Base-by-base conservation (phyloP, 1,284 basidiomycete species). In the Ceratorhiza oryzae-sativae region DNA sequence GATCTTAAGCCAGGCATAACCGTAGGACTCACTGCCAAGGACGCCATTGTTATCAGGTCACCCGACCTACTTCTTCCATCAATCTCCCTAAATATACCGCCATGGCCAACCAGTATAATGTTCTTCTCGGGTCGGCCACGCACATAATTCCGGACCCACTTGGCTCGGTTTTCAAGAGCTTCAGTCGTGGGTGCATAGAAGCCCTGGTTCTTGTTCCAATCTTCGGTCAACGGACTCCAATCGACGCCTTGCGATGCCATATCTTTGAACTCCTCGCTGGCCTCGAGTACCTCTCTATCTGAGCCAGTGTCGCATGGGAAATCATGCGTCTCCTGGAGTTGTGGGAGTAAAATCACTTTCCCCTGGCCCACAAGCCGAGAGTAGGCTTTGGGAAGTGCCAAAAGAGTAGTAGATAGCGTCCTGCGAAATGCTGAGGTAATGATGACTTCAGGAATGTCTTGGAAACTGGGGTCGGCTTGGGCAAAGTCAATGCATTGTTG, bases 241-340 rank as follows among this genome's bases (percentile, higher is more conserved):
- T 70, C 65, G 1, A 70, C 9, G 27, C 65, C 61, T 23, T 63
- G 39, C 2, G 46, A 45, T 23, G 45, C 41, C 41, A 48, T 25
- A 41, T 48, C 51, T 42, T 70, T 45, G 65, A 70, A 70, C 34
- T 70, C 65, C 5, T 56, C 51, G 12, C 27, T 58, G 3, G 51
- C 53, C 41, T 70, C 65, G 13, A 70, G 53, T 13, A 70, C 53
- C 23, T 36, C 53, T 13, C 65, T 36, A 36, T 70, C 65, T 15
- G 65, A 70, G n/a, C 65, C 65, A 5, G 65, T 70, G 25, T 70
- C 65, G 65, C 65, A 70, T 13, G 53, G 65, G 10, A 58, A 58
- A 39, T 70, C 65, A 25, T 70, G 65, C 12, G 53, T 70, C 53
- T 70, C 65, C 48, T 70, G 65, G 6, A 70, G 42, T 27, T 70